These are phyloP conservation scores for Tolypocladium ophioglossoides DNA, from an alignment of 2,329 filamentous ascomycete species.

Conservation along the genomic window DNA sequence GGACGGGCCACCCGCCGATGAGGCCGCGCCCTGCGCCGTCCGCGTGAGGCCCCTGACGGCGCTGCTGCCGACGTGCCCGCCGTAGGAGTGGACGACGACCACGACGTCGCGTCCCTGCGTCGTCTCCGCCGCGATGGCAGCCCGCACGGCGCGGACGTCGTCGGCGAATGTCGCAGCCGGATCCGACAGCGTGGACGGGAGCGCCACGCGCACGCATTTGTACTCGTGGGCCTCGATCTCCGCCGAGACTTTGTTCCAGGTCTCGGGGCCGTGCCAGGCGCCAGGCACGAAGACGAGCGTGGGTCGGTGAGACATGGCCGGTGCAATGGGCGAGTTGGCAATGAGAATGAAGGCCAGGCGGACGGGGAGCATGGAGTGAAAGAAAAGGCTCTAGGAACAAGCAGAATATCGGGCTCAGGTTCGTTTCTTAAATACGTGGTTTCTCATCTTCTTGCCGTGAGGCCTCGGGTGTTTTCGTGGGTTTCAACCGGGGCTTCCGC, in stretches of 20 bases:
- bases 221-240: slow-evolving; percentile 20
- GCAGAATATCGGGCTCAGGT: no score
- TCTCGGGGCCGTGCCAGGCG: slow-evolving; percentile 32
- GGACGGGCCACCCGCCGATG: slow-evolving; percentile 1
- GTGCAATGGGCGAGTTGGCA: no score
- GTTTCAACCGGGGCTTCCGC: no score
- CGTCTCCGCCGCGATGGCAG: slow-evolving; percentile 24
- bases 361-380: no score
- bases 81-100: slow-evolving; percentile 37
- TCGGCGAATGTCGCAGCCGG: slow-evolving; percentile 26
- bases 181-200: slow-evolving; percentile 26
- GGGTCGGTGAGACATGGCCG: slow-evolving; percentile 12
- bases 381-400: no score
- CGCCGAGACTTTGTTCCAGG: slow-evolving; percentile 23
- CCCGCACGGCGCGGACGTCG: slow-evolving; percentile 28
- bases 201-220: slow-evolving; percentile 22
- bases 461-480: no score
- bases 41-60: slow-evolving; percentile 31
- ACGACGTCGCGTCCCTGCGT: slow-evolving; percentile 29
- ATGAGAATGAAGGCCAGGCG: no score
- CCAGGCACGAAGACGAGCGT: slow-evolving; percentile 35
- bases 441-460: no score
- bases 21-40: neutral
- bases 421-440: no score
- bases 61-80: slow-evolving; percentile 33